A percentile compares a stretch with the other conserved stretches of the same genome.
Conservation (phyloP, 2,329 filamentous ascomycete species). For the Exophiala xenobiotica region DNA sequence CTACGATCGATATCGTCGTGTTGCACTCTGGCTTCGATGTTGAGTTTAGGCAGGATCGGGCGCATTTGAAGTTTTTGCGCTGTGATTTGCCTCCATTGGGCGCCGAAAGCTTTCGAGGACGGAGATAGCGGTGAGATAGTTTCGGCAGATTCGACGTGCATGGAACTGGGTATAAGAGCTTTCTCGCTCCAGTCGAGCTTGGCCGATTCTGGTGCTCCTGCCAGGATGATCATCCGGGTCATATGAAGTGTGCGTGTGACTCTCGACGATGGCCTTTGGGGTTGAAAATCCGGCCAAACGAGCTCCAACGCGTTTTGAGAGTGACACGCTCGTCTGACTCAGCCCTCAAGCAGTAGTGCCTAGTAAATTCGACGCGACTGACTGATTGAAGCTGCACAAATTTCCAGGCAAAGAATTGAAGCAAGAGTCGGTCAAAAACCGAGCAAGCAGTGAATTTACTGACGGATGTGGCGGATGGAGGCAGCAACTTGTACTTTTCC, state of each 20-base stretch:
- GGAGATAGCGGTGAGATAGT: conserved; percentile 9
- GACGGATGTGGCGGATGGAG: conserved; percentile 4
- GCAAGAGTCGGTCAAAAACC: neutral
- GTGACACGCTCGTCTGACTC: neutral
- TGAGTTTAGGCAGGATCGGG: conserved; percentile 28
- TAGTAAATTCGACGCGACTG: neutral
- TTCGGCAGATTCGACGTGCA: conserved; percentile 21
- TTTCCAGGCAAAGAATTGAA: neutral
- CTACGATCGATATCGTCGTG: conserved; percentile 22
- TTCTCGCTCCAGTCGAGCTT: conserved; percentile 32
- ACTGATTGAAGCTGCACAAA: neutral
- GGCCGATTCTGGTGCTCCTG: conserved; percentile 27
- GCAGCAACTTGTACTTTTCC: conserved; percentile 2
- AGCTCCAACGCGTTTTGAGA: neutral
- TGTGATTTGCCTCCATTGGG: conserved; percentile 30
- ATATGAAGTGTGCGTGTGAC: conserved; percentile 12
- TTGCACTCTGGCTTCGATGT: conserved; percentile 17
- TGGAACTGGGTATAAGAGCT: conserved; percentile 21
- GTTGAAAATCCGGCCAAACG: neutral
- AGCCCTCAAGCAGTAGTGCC: neutral
- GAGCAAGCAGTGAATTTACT: neutral
- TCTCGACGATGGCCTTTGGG: neutral
- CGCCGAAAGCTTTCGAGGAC: conserved; percentile 19
- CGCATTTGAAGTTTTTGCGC: conserved; percentile 30
- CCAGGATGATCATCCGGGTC: conserved; percentile 31